Evolutionary conservation across 352 stramenopile genomes (phyloP).

Genomic region (Globisporangium ultimum): DNA sequence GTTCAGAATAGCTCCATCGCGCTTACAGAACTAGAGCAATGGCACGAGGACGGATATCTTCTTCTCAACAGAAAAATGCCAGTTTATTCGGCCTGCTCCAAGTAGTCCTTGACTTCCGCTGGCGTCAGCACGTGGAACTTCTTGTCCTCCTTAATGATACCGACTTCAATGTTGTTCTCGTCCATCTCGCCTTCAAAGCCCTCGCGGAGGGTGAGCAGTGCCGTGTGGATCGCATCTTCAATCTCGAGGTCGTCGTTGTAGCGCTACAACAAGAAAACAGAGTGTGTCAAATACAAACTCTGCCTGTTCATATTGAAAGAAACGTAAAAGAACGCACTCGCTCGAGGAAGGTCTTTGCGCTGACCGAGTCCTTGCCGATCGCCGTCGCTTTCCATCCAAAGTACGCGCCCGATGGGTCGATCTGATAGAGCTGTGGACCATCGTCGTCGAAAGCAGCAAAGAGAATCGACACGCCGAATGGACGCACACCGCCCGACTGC

Average conservation of each 20-base stretch:
- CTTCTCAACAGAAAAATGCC: too few relatives aligned
- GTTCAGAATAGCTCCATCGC: too few relatives aligned
- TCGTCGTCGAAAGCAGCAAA: slow-evolving; percentile 98
- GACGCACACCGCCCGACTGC: slow-evolving; percentile 95
- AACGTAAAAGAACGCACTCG: slow-evolving; percentile 71
- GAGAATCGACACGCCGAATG: slow-evolving; percentile 98
- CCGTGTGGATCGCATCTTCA: slow-evolving; percentile 99
- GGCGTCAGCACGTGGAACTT: slow-evolving; percentile 97
- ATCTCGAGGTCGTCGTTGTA: slow-evolving; percentile 98
- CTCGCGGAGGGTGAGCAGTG: slow-evolving; percentile 98
- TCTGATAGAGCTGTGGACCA: slow-evolving; percentile 97
- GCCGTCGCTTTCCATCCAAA: slow-evolving; percentile 99
- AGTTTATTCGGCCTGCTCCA: slow-evolving; percentile 97
- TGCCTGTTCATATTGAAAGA: background rate
- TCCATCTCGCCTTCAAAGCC: slow-evolving; percentile 99
- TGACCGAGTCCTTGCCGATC: slow-evolving; percentile 98
- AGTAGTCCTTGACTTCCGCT: slow-evolving; percentile 99
- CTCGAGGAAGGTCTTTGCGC: slow-evolving; percentile 99
- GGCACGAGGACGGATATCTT: too few relatives aligned
- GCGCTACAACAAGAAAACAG: slow-evolving; percentile 37
- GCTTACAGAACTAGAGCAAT: too few relatives aligned
- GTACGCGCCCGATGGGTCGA: slow-evolving; percentile 97
- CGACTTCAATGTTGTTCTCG: slow-evolving; percentile 98
- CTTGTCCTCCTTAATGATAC: slow-evolving; percentile 95
- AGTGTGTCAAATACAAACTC: background rate